Conservation (phyloP, 2,329 filamentous ascomycete genomes). For the Fusarium pseudonygamai region DNA sequence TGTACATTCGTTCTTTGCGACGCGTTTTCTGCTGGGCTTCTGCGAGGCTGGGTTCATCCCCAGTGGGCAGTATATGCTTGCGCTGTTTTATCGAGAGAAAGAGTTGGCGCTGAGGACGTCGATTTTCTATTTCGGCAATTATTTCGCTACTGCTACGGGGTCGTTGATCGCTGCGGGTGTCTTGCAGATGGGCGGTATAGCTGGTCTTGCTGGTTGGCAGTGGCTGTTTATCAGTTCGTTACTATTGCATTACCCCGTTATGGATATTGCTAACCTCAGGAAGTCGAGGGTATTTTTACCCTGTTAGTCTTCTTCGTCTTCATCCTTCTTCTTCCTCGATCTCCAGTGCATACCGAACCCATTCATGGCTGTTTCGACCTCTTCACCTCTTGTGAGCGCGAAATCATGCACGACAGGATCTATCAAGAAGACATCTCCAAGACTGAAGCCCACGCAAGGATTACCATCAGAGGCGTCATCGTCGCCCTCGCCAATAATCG, state of each 20-base stretch:
- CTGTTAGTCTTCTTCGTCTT: slow-evolving; percentile 32
- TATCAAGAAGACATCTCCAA: slow-evolving; percentile 36
- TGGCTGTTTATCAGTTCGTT: slow-evolving; percentile 29
- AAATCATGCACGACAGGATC: slow-evolving; percentile 29
- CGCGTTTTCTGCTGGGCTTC: slow-evolving; percentile 19
- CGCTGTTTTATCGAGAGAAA: slow-evolving; percentile 22
- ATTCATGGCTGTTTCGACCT: slow-evolving; percentile 32
- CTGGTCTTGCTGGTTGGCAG: slow-evolving; percentile 29
- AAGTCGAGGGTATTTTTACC: slow-evolving; percentile 30
- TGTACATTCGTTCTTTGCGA: slow-evolving; percentile 26
- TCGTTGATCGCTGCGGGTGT: slow-evolving; percentile 27
- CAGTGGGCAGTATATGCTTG: slow-evolving; percentile 27
- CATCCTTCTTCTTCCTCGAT: slow-evolving; percentile 22
- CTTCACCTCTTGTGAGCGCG: slow-evolving; percentile 24
- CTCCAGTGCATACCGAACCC: slow-evolving; percentile 21
- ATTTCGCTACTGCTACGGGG: slow-evolving; percentile 32
- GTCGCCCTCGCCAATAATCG: slow-evolving; percentile 18
- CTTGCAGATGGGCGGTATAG: slow-evolving; percentile 29
- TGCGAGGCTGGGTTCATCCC: slow-evolving; percentile 33
- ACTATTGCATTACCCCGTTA: background rate
- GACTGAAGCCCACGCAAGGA: slow-evolving; percentile 9
- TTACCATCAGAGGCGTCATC: slow-evolving; percentile 5
- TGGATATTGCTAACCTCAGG: background rate
- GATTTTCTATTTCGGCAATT: slow-evolving; percentile 36
- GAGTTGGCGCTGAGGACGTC: slow-evolving; percentile 24